These are phyloP conservation scores for Zygotorulaspora danielsina DNA, from an alignment of 805 yeast genomes.

Conservation along the genomic window DNA sequence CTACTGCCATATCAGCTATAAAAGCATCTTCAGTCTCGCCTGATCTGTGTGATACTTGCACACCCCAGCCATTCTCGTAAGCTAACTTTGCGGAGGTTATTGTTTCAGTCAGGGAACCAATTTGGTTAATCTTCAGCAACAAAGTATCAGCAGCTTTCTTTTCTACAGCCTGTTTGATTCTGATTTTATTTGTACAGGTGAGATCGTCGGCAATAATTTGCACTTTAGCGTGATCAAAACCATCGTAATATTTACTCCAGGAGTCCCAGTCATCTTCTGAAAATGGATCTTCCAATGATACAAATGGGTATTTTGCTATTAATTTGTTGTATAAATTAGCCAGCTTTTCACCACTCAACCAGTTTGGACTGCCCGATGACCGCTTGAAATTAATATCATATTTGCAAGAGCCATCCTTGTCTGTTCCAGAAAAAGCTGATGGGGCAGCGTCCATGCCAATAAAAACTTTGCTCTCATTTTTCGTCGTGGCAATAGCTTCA, in stretches of 20 bases:
- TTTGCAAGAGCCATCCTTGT: conserved; percentile 38
- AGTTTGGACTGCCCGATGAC: conserved; percentile 78
- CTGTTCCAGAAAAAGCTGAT: conserved; percentile 87
- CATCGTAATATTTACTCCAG: conserved; percentile 72
- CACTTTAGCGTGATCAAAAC: conserved; percentile 42
- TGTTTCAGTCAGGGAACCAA: conserved; percentile 85
- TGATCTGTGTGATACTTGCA: conserved; percentile 95
- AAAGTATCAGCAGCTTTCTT: conserved; percentile 84
- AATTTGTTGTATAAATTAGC: conserved; percentile 68
- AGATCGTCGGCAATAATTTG: conserved; percentile 92
- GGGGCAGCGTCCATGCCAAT: conserved; percentile 91
- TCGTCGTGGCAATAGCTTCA: conserved; percentile 75
- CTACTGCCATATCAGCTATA: conserved; percentile 90
- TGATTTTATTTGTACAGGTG: conserved; percentile 87
- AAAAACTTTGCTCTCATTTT: conserved; percentile 76
- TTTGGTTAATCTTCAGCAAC: conserved; percentile 90
- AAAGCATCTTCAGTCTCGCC: conserved; percentile 95
- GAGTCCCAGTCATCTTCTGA: conserved; percentile 97
- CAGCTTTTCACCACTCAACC: conserved; percentile 75
- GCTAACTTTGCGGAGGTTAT: conserved; percentile 87
- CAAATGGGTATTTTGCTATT: conserved; percentile 81
- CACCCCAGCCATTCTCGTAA: conserved; percentile 91
- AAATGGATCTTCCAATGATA: conserved; percentile 91
- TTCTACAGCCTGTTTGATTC: conserved; percentile 85
- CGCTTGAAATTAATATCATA: conserved; percentile 94